Evolutionary conservation across 345 rosid genomes (phyloP).

Genomic region (Fremontodendron californicum): DNA sequence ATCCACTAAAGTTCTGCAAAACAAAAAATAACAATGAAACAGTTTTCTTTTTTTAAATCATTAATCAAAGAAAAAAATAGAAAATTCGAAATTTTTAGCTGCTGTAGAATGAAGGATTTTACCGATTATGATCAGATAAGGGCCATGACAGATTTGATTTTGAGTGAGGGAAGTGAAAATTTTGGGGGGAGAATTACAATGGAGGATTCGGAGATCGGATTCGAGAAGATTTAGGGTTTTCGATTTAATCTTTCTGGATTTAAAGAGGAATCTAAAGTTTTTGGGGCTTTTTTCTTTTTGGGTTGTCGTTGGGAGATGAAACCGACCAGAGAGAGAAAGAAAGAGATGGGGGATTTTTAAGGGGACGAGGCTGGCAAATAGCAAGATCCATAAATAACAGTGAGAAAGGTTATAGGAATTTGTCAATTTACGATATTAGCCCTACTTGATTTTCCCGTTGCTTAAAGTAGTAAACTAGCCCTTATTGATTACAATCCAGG

Average conservation of each 20-base stretch:
- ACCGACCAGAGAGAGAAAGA: not conserved
- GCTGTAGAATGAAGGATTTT: not conserved
- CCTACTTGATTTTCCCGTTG: not conserved
- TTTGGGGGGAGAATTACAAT: not conserved
- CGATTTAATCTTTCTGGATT: not conserved
- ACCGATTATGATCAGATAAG: conserved; percentile 5
- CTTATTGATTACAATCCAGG: not conserved
- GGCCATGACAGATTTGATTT: conserved; percentile 8
- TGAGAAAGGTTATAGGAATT: not conserved
- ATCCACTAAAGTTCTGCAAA: conserved; percentile 24
- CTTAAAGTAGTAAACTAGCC: not conserved
- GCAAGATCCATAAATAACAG: conserved; percentile 7
- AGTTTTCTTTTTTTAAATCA: not conserved
- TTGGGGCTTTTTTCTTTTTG: not conserved
- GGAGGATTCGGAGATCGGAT: not conserved
- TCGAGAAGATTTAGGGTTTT: conserved; percentile 5
- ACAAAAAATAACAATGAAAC: not conserved
- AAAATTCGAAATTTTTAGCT: not conserved
- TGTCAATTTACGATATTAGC: not conserved
- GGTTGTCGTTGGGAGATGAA: conserved; percentile 7
- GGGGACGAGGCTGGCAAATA: not conserved
- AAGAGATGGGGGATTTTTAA: not conserved
- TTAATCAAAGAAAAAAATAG: not conserved
- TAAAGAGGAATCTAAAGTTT: not conserved
- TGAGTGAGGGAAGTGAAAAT: not conserved